These are phyloP conservation scores for Pisolithus tinctorius DNA, from an alignment of 768 basidiomycete species.

Conservation along the genomic window DNA sequence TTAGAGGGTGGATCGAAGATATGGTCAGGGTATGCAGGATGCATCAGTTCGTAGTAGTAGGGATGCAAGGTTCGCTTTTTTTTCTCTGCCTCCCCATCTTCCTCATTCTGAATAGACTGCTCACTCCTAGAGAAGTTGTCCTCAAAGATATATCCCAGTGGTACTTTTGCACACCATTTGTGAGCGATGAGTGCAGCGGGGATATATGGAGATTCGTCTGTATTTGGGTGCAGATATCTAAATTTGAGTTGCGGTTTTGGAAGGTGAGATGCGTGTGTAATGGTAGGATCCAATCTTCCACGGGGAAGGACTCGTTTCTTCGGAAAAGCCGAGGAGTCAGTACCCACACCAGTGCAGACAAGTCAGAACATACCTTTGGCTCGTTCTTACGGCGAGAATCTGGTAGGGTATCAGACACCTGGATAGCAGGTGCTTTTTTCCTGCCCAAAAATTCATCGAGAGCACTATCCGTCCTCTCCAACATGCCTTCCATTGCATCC, in stretches of 20 bases:
- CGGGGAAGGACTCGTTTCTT: slow-evolving; percentile 24
- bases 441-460: slow-evolving; percentile 74
- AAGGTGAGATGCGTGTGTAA: slow-evolving; percentile 71
- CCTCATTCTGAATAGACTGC: slow-evolving; percentile 6
- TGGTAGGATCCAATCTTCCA: slow-evolving; percentile 48
- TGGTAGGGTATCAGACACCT: slow-evolving; percentile 38
- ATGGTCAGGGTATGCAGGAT: slow-evolving; percentile 62
- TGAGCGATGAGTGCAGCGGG: slow-evolving; percentile 50
- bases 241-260: slow-evolving; percentile 81
- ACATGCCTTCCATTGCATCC: slow-evolving; percentile 76
- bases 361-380: slow-evolving; percentile 25
- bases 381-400: slow-evolving; percentile 13
- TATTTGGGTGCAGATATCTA: slow-evolving; percentile 52
- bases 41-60: slow-evolving; percentile 79
- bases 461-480: slow-evolving; percentile 82
- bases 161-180: slow-evolving; percentile 82
- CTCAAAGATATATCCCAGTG: slow-evolving; percentile 58
- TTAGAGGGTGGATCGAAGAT: slow-evolving; percentile 48
- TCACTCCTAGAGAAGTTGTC: slow-evolving; percentile 16
- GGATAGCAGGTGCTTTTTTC: slow-evolving; percentile 60
- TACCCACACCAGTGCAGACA: background rate
- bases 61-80: slow-evolving; percentile 48
- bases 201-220: slow-evolving; percentile 50
- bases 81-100: slow-evolving; percentile 14
- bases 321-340: slow-evolving; percentile 16